Base-by-base conservation (phyloP, 768 basidiomycete species). In the Crassisporium funariophilum region DNA sequence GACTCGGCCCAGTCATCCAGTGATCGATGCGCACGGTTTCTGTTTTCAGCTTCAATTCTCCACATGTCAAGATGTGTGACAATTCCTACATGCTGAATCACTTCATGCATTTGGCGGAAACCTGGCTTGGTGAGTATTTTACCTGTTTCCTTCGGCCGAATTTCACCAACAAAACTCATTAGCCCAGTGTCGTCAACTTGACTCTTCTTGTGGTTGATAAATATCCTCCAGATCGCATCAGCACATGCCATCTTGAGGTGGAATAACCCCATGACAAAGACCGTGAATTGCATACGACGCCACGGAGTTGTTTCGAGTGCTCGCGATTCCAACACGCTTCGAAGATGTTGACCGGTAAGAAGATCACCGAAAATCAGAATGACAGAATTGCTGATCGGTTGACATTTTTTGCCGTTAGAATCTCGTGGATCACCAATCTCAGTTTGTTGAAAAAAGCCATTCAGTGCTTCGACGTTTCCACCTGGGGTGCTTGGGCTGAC, bases 31-130 rank as follows among this genome's bases (percentile, higher is more conserved):
- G 2, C n/a, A 13, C 13, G 34, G 10, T 10, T 41, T 4, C 34
- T 38, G 5, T 46, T 20, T 21, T 55, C 49, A 1, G 56, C 60
- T 33, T 61, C 58, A 0, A 54, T 47, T 10, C 47, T 8, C 70
- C 70, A 76, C 33, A 47, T 55, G 25, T 72, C 58, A 6, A 74
- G 53, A 8, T 54, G 36, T 0, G 43, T 11, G 2, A 54, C 66
- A 17, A 54, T 63, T 0, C 65, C 63, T 11, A 42, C 51, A 41
- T 76, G 62, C 2, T 43, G 29, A 12, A 73, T 64, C 0, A 69
- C 34, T 22, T 73, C 55, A 33, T 75, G 72, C 60, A 69, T 72
- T 3, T 54, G 34, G 0, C 59, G 55, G 48, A 73, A 74, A 1
- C 63, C 63, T 0, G 69, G 71, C n/a, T 69, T 67, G 1, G 54